Base-by-base conservation (phyloP, 1,284 basidiomycete genomes). In the Cutaneotrichosporon sp. region DNA sequence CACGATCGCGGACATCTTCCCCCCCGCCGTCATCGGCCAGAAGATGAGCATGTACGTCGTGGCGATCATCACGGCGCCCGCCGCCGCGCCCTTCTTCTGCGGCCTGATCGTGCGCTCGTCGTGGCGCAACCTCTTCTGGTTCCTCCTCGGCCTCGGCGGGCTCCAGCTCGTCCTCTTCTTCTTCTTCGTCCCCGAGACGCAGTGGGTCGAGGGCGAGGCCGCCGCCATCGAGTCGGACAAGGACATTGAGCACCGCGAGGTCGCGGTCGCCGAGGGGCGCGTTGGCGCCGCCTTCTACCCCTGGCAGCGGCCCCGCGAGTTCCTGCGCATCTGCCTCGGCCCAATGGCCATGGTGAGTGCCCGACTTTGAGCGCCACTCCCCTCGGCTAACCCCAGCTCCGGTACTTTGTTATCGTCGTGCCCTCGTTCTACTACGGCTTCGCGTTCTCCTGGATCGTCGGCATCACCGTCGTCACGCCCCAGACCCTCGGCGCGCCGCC, bases 161-260 rank as follows among this genome's bases (percentile, higher is more conserved):
- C 59, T 65, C 14, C 59, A 65, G 56, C 22, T 61, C 31, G 14
- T 59, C 7, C 49, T 65, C 24, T 42, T 56, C 29, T 62, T 74
- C 56, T 67, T 77, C 57, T 63, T 79, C 56, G 71, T 76, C 4
- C 77, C 77, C 14, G 78, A 80, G 59, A 80, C 79, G 1, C 67
- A 72, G 31, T 79, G 76, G 74, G 16, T 36, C 8, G 55, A 56
- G 16, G 55, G 20, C 2, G 14, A 20, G 5, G 16, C 20, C 6
- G 14, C 55, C 3, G 8, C 9, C n/a, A n/a, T n/a, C 16, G 49
- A 33, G 10, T n/a, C n/a, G n/a, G 25, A 31, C 43, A 34, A 34
- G 25, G 22, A 58, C n/a, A 8, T 14, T 14, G 57, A 20, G 24
- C 22, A 11, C 8, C 18, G 16, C 42, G 1, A 22, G 29, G n/a